Percentiles rank a stretch among this genome's conserved stretches.
Evolutionary conservation across 75 land plant genomes (phyloP).

Genomic region (Picea sitchensis): DNA sequence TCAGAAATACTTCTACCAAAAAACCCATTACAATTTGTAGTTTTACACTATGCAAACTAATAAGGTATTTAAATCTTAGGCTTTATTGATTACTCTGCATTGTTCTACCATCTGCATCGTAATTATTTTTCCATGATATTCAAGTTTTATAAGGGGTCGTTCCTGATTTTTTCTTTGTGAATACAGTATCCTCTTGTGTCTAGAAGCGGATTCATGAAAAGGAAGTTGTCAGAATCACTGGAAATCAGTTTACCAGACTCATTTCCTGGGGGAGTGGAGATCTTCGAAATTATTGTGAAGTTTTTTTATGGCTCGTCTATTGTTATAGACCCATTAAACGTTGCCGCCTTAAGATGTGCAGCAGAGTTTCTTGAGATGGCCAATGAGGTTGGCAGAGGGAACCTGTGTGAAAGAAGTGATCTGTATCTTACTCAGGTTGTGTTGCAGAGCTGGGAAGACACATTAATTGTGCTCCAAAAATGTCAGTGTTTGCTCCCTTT

Average conservation of each 20-base stretch:
- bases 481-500: conserved; percentile 57
- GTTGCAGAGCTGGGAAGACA: conserved; percentile 81
- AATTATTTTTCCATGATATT: neutral
- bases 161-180: neutral
- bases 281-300: conserved; percentile 59
- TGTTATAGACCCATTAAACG: conserved; percentile 61
- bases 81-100: no score
- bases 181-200: conserved; percentile 64
- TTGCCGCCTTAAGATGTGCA: conserved; percentile 73
- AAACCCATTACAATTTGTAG: no score
- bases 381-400: conserved; percentile 47
- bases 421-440: conserved; percentile 79
- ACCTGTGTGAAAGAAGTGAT: conserved; percentile 65
- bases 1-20: no score
- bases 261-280: conserved; percentile 75
- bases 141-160: neutral
- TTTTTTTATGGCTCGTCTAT: conserved; percentile 66
- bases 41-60: no score
- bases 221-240: conserved; percentile 25
- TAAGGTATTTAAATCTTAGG: no score
- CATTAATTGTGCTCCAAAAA: conserved; percentile 65
- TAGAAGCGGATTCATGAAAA: conserved; percentile 67
- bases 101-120: no score
- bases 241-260: conserved; percentile 40
- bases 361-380: conserved; percentile 82